A percentile compares a stretch with the other conserved stretches of the same genome.
Evolutionary conservation across 306 rosid genomes (phyloP).

Genomic region (Vicia faba): DNA sequence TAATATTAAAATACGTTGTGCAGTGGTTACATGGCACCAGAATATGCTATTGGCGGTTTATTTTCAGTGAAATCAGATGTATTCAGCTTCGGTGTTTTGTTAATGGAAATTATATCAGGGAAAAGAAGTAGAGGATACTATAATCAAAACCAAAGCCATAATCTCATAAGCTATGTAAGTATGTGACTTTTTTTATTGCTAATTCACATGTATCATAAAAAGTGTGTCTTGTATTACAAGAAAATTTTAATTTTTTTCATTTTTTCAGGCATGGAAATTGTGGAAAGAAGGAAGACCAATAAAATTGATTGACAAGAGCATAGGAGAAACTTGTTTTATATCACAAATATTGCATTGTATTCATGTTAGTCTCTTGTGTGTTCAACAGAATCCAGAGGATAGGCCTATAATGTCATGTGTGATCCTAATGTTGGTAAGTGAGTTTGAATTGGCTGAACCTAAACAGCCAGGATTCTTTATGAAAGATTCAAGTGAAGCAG

Average conservation of each 20-base stretch:
- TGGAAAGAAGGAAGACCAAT: constrained; percentile 58
- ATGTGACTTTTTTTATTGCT: background rate
- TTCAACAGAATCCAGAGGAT: constrained; percentile 54
- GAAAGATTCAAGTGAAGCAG: constrained; percentile 31
- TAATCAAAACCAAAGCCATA: constrained; percentile 43
- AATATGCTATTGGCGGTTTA: too few relatives aligned
- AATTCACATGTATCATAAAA: background rate
- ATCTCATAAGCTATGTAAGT: constrained; percentile 68
- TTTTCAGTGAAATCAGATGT: constrained; percentile 52
- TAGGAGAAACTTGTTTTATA: constrained; percentile 31
- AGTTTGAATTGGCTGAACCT: constrained; percentile 50
- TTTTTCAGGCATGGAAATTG: constrained; percentile 62
- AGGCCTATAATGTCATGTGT: constrained; percentile 51
- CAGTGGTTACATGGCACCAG: constrained; percentile 75
- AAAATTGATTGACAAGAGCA: constrained; percentile 50
- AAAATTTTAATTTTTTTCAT: background rate
- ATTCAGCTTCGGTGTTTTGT: constrained; percentile 52
- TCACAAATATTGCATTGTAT: constrained; percentile 55
- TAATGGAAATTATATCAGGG: constrained; percentile 59
- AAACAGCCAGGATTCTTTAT: constrained; percentile 59
- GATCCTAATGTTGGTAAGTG: constrained; percentile 56
- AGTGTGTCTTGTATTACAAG: constrained; percentile 3
- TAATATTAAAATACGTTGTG: constrained; percentile 18
- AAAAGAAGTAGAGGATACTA: constrained; percentile 61
- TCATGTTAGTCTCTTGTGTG: too few relatives aligned